Base-by-base conservation (phyloP, 2,329 filamentous ascomycete genomes). In the Botrytis fabae region DNA sequence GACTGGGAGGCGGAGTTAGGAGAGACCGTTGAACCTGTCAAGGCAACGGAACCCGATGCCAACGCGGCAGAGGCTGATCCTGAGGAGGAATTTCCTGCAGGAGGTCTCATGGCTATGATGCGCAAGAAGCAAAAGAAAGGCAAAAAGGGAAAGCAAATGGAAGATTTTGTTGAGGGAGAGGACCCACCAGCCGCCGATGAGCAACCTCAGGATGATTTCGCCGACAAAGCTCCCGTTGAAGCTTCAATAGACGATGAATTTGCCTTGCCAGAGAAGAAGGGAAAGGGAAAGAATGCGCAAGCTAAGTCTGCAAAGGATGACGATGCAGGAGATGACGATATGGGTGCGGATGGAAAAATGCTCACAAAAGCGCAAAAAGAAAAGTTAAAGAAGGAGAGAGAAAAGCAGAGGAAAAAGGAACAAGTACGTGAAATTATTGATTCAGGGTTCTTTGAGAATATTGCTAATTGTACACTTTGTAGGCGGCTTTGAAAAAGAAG, bases 341-440 rank as follows among this genome's bases (percentile, higher is more conserved):
- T 84, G 18, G 89, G 82, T 12, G 86, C 86, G 6, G 85, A 85
- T 74, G 91, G 91, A 62, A 89, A 90, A 72, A 87, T 98, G 66
- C 90, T 98, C 85, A 97, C 94, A 57, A 99, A 98, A 89, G 96
- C 97, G 73, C 95, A 99, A 85, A 99, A 99, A 86, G 96, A 99
- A 83, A 97, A 94, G 84, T 87, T 95, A 80, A 98, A 95, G 88
- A 99, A 98, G 85, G 96, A 99, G 85, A 91, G 94, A 75, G 96
- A 99, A 86, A 99, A 99, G 90, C 93, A 96, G 85, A 89, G 95
- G 78, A 99, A 99, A 86, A 99, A 95, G 90, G 96, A 99, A 84
- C 92, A 98, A 89, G 94, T 96, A 82, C 73, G 85, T 81, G 16
- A 5, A 57, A 69, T 62, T 20, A 46, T 38, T 57, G 14, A 1